Evolutionary conservation across 257 asterid species (phyloP).

Genomic region (Penstemon barbatus): DNA sequence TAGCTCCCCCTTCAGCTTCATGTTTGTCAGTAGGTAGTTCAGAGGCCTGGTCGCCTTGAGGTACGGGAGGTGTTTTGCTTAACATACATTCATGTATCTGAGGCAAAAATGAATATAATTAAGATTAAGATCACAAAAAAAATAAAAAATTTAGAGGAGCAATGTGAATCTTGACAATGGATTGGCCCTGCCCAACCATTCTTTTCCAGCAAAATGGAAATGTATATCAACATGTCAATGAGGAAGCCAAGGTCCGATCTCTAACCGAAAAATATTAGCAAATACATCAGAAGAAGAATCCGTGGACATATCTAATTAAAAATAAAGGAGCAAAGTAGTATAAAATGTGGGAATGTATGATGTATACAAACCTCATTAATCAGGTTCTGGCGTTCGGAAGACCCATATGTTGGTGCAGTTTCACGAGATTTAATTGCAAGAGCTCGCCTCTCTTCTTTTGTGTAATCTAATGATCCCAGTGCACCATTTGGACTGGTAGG

Average conservation of each 20-base stretch:
- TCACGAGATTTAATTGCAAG: constrained; percentile 82
- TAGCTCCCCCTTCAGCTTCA: constrained; percentile 37
- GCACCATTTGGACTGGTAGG: constrained; percentile 94
- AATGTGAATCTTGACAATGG: too few relatives aligned
- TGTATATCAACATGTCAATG: too few relatives aligned
- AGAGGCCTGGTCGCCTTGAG: constrained; percentile 45
- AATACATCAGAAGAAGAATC: too few relatives aligned
- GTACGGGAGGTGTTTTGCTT: constrained; percentile 61
- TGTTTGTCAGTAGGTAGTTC: constrained; percentile 32
- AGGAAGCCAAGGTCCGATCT: too few relatives aligned
- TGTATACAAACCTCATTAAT: constrained; percentile 64
- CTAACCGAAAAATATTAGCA: too few relatives aligned
- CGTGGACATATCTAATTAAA: too few relatives aligned
- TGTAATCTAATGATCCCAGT: constrained; percentile 76
- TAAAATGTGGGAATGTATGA: constrained; percentile 7
- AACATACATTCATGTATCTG: constrained; percentile 84
- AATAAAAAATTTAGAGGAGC: neutral
- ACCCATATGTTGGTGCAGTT: constrained; percentile 65
- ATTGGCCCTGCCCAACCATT: too few relatives aligned
- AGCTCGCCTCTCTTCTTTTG: constrained; percentile 74
- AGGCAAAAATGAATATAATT: constrained; percentile 7
- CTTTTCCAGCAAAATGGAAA: too few relatives aligned
- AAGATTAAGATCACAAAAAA: constrained; percentile 12
- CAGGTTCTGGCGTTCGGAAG: constrained; percentile 71
- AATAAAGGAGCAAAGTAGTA: too few relatives aligned